Conservation (phyloP, 2,329 filamentous ascomycete genomes). For the Fusarium veterinarium region DNA sequence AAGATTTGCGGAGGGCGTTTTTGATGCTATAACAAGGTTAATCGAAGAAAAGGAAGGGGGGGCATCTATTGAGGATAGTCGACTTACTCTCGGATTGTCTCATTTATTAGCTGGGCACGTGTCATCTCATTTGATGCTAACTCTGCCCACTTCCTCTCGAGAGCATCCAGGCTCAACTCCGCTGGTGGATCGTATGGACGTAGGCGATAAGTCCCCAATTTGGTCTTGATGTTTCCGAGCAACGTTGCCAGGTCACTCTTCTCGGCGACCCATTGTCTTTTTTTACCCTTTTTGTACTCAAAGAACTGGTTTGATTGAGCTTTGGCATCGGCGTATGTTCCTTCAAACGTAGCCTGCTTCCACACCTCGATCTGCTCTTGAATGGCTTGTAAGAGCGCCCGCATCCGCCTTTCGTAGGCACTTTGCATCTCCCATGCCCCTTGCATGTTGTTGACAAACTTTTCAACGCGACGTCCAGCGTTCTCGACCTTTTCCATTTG, state of each 20-base stretch:
- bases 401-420: constrained; percentile 92
- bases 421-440: constrained; percentile 99
- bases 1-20: constrained; percentile 89
- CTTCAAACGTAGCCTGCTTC: constrained; percentile 85
- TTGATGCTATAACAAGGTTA: constrained; percentile 76
- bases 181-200: constrained; percentile 90
- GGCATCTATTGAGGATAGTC: background rate
- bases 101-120: constrained; percentile 94
- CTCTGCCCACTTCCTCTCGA: constrained; percentile 84
- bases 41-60: constrained; percentile 9
- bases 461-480: constrained; percentile 93
- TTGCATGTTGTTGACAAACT: constrained; percentile 99
- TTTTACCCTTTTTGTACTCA: constrained; percentile 89
- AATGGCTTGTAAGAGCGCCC: constrained; percentile 80
- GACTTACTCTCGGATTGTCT: constrained; percentile 91
- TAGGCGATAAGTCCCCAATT: constrained; percentile 92
- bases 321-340: constrained; percentile 93
- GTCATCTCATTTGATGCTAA: constrained; percentile 87
- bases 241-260: constrained; percentile 95
- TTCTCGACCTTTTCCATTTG: constrained; percentile 99
- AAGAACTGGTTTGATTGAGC: constrained; percentile 84
- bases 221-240: constrained; percentile 98
- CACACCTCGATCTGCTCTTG: constrained; percentile 78
- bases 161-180: constrained; percentile 82
- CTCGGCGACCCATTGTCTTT: constrained; percentile 96